phyloP scores from a whole-genome alignment of 257 asterid species.

The Rauvolfia tetraphylla region DNA sequence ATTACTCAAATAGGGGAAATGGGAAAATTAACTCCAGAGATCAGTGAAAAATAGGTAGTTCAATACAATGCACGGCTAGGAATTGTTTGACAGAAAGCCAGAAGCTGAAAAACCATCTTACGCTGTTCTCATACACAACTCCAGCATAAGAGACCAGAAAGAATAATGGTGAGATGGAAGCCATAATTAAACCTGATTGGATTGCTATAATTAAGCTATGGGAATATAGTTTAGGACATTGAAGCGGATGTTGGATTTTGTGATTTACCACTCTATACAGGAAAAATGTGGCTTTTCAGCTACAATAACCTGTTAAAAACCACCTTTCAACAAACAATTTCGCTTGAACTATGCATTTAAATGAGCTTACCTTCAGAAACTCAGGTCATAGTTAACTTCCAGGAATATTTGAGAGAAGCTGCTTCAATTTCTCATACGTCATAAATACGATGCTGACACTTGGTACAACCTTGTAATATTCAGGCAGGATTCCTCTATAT shows the following conservation, averaged over 20 bases:
- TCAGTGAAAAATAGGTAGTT: not conserved
- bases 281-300: conserved; percentile 8
- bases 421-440: conserved; percentile 80
- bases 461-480: conserved; percentile 81
- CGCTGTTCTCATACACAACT: not conserved
- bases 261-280: conserved; percentile 15
- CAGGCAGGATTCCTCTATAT: conserved; percentile 78
- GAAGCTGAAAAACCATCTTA: not conserved
- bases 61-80: not conserved
- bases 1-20: too few species aligned
- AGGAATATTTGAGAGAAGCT: conserved; percentile 50
- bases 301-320: not conserved
- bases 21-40: not conserved
- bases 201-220: not conserved
- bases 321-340: not conserved
- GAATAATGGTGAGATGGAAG: not conserved
- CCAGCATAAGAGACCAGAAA: not conserved
- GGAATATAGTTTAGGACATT: not conserved
- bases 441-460: conserved; percentile 73
- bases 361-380: conserved; percentile 9
- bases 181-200: not conserved
- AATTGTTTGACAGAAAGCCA: not conserved
- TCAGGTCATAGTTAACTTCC: conserved; percentile 22
- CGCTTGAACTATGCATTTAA: conserved; percentile 2
- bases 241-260: not conserved